Base-by-base conservation (phyloP, 768 basidiomycete genomes). In the Mrakia gelida region DNA sequence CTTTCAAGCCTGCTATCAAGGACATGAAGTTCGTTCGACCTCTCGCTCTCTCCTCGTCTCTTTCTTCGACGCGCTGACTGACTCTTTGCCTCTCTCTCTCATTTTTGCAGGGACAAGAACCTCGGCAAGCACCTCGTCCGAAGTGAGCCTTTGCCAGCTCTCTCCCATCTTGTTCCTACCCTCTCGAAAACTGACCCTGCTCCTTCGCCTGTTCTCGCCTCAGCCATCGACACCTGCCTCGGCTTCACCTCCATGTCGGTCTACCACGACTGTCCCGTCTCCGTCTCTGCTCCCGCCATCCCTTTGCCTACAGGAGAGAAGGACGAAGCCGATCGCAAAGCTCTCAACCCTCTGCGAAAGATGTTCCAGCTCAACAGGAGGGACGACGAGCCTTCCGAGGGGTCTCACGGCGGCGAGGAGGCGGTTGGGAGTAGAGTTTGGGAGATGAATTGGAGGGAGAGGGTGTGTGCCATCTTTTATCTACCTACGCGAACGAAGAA, bases 321-420 rank as follows among this genome's bases (percentile, higher is more conserved):
- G 68, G 61, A 41, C 34, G 65, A 74, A 3, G 34, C 21, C 30
- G 62, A 75, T 30, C 73, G 54, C 23, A 30, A 23, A 18, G 65
- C 30, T 1, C 72, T 78, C 49, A 78, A 78, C 77, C 77, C 77
- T n/a, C 52, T 78, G 3, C 63, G 77, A 23, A 32, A 26, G 43
- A 30, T 75, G 18, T 75, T 75, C 65, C 41, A 34, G 21, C 43
- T 18, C 8, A 67, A 43, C 26, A 45, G 75, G n/a, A 45, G 21
- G 52, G 41, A n/a, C 15, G 75, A 62, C 28, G 75, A 75, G 41
- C 72, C 72, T 32, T 56, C 49, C 2, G 72, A 73, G 38, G 67
- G 41, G 0, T 34, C 34, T 1, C 26, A 41, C 8, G 73, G 52
- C 2, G 72, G 43, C 1, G 73, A 74, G 34, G 73, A 78, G 1